Base-by-base conservation (phyloP, 1,284 basidiomycete genomes). In the Chalciporus sp. region DNA sequence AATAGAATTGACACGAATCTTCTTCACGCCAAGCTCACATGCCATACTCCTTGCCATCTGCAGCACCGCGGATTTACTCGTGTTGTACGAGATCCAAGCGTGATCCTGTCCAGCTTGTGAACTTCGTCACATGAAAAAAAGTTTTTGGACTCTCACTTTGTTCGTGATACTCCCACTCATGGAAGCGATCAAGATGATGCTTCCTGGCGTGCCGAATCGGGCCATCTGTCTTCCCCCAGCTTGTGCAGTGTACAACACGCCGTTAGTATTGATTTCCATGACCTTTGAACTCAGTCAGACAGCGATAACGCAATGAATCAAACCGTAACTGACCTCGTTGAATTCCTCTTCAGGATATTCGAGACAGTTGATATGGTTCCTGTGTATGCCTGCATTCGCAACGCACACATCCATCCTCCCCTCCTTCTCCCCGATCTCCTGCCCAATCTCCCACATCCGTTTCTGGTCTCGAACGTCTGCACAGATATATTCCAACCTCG, bases 161-260 rank as follows among this genome's bases (percentile, higher is more conserved):
- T 92, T 92, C 49, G 88, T 88, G 60, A 93, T 16, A 47, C 45
- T 72, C 9, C 78, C 80, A 28, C 72, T 74, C 74, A 82, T 79
- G 45, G 76, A 78, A 14, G 74, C 79, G 44, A 80, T 76, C 43
- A 81, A 65, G 51, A 77, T 76, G 58, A 81, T 78, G 42, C 75
- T 78, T 9, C 77, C 79, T 17, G 66, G 64, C 11, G 65, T 68
- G 10, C 69, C 64, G 44, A 70, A 72, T 19, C 70, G 66, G 35
- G 54, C 61, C 74, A 75, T 77, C 63, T 72, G 67, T 43, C 70
- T 64, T 40, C 74, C 76, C 10, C 69, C 76, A 8, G 74, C 73
- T 56, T 76, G 74, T 7, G 74, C 71, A 9, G 74, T 73, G 23
- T 76, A 70, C 46, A 78, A 72, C 11, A 73, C 72, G 35, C 76